Conservation (phyloP, 306 rosid species). For the Oemleria cerasiformis region DNA sequence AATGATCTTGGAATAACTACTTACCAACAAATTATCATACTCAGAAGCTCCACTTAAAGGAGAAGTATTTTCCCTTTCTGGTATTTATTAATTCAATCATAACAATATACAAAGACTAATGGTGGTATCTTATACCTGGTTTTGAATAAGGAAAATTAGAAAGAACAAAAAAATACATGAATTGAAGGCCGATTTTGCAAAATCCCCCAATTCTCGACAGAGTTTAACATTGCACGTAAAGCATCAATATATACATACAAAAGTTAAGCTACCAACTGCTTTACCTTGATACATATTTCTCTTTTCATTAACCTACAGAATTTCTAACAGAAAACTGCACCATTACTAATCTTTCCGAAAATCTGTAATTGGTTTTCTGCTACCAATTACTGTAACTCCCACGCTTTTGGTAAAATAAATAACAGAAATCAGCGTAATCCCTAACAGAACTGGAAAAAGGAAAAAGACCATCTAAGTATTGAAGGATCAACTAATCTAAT, state of each 20-base stretch:
- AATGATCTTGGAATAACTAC: not conserved
- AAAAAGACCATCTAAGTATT: not conserved
- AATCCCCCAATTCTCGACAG: not conserved
- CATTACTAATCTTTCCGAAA: not conserved
- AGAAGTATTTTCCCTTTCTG: too few relatives aligned
- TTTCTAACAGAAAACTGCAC: not conserved
- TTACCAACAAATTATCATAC: too few relatives aligned
- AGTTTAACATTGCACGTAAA: not conserved
- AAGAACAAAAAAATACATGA: too few relatives aligned
- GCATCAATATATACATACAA: not conserved
- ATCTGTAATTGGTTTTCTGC: not conserved
- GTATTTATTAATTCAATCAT: too few relatives aligned
- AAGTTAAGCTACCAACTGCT: not conserved
- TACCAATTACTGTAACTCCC: not conserved
- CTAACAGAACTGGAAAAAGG: not conserved
- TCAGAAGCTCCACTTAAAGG: too few relatives aligned
- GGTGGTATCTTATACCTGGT: too few relatives aligned
- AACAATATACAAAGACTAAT: too few relatives aligned
- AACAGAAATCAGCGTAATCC: not conserved
- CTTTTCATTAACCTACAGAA: not conserved
- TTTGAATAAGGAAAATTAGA: too few relatives aligned
- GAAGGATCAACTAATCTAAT: not conserved
- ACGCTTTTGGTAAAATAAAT: not conserved
- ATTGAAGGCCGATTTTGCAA: too few relatives aligned
- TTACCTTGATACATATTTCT: not conserved